Percentiles rank a stretch among this genome's conserved stretches.
These are phyloP conservation scores for Cucumis melo DNA, from an alignment of 306 rosid genomes.

Conservation along the genomic window DNA sequence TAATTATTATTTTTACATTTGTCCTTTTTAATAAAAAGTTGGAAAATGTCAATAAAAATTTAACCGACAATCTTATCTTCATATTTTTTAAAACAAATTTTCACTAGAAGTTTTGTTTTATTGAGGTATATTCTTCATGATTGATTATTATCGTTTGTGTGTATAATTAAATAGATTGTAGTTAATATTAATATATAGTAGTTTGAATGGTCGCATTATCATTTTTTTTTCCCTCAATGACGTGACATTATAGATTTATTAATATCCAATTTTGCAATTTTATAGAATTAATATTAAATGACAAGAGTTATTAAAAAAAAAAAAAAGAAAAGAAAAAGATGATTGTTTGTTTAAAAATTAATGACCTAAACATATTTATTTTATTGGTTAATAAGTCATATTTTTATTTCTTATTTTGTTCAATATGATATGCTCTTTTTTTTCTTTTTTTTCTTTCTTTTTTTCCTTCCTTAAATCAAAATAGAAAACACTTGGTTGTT, in stretches of 20 bases:
- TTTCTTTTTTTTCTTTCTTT: too few relatives aligned
- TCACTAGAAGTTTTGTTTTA: neutral
- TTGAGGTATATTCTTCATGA: neutral
- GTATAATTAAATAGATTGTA: neutral
- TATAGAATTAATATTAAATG: neutral
- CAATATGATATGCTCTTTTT: too few relatives aligned
- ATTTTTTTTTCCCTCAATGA: neutral
- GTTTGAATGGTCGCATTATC: neutral
- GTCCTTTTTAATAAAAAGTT: neutral
- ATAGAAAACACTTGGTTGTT: neutral
- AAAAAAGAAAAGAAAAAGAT: neutral
- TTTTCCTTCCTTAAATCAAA: neutral
- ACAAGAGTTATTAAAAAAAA: too few relatives aligned
- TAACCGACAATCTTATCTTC: neutral
- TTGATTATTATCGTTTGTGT: neutral
- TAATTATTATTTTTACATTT: too few relatives aligned
- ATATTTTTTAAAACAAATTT: neutral
- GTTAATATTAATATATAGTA: neutral
- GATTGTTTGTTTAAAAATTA: neutral
- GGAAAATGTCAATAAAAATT: neutral
- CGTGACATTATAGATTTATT: neutral
- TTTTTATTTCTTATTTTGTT: neutral
- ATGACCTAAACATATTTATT: neutral
- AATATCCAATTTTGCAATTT: neutral
- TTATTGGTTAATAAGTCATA: neutral